Conservation (phyloP, 2,329 filamentous ascomycete genomes). For the Pestalotiopsis fici region DNA sequence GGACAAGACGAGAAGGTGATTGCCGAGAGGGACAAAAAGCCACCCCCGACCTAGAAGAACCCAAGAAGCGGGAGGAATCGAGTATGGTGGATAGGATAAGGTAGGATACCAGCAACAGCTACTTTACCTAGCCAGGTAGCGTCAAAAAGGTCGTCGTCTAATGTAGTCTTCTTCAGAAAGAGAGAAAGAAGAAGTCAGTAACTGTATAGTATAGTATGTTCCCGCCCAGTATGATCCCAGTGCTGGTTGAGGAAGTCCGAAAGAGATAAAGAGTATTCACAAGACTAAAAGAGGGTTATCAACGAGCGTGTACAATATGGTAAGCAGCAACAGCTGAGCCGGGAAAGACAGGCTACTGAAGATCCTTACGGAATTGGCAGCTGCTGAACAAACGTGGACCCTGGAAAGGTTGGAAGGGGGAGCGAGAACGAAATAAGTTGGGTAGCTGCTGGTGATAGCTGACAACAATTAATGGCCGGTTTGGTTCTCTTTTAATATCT, state of each 20-base stretch:
- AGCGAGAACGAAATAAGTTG: neutral
- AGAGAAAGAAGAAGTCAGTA: neutral
- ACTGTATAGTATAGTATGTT: neutral
- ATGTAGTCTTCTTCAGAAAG: neutral
- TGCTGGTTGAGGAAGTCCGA: slow-evolving; percentile 10
- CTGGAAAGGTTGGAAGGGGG: neutral
- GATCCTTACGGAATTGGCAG: slow-evolving; percentile 7
- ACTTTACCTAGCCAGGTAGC: neutral
- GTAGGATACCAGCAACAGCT: neutral
- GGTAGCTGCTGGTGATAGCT: neutral
- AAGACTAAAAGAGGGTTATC: neutral
- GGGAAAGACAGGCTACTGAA: neutral
- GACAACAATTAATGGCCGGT: slow-evolving; percentile 5
- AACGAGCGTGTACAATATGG: neutral
- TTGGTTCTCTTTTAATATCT: slow-evolving; percentile 10
- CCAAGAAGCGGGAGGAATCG: neutral
- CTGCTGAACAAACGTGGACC: slow-evolving; percentile 4
- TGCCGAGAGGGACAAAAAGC: neutral
- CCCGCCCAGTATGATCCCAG: neutral
- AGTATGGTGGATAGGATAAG: too few relatives aligned
- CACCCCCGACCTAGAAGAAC: neutral
- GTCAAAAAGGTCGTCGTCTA: neutral
- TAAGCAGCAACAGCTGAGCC: neutral
- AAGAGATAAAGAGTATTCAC: slow-evolving; percentile 8
- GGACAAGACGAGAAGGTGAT: slow-evolving; percentile 8